phyloP scores from a whole-genome alignment of 345 rosid species.

The Melaleuca quinquenervia region DNA sequence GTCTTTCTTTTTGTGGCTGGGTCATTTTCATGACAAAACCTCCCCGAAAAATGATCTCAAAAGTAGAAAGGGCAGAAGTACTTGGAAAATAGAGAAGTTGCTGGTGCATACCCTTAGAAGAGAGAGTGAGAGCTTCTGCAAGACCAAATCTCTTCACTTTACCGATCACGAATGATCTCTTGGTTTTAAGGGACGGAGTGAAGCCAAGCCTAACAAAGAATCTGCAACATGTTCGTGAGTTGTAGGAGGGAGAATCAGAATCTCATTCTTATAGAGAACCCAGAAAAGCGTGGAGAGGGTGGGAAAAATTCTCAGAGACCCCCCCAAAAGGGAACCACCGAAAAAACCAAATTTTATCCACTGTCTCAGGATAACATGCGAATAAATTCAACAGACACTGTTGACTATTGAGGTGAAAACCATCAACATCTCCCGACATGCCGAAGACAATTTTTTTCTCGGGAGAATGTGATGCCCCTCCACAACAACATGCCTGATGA shows the following conservation, averaged over 20 bases:
- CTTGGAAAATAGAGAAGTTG: neutral
- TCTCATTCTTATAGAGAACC: constrained; percentile 18
- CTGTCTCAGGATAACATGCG: neutral
- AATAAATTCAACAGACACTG: neutral
- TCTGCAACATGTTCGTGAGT: constrained; percentile 2
- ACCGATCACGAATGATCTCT: neutral
- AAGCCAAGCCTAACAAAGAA: constrained; percentile 8
- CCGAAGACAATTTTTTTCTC: neutral
- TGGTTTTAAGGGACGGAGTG: constrained; percentile 1
- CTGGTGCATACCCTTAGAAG: neutral
- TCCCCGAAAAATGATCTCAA: neutral
- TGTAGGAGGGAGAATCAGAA: constrained; percentile 18
- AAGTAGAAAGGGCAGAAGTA: neutral
- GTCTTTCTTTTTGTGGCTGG: neutral
- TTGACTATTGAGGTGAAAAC: neutral
- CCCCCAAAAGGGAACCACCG: neutral
- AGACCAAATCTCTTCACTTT: neutral
- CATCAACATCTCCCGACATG: neutral
- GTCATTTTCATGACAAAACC: neutral
- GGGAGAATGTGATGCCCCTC: constrained; percentile 2
- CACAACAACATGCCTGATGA: neutral
- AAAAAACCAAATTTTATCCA: neutral
- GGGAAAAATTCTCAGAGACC: neutral
- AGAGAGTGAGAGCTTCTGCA: neutral
- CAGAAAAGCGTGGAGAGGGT: neutral